Conservation (phyloP, 768 basidiomycete species). For the Boletales sp. region DNA sequence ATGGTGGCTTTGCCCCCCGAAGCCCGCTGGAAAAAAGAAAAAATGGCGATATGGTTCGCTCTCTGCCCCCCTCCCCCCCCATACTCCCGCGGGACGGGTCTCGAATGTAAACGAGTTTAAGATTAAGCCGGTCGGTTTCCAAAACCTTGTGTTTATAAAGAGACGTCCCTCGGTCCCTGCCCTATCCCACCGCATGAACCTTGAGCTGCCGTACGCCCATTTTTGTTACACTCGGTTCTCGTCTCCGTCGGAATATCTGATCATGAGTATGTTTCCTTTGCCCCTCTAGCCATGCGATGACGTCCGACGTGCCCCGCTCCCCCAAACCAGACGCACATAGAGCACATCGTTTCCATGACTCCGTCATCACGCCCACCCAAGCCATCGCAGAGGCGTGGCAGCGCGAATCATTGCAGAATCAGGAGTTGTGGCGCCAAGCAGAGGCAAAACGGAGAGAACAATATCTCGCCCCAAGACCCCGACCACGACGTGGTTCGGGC, state of each 20-base stretch:
- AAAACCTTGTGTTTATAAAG: constrained; percentile 35
- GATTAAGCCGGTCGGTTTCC: constrained; percentile 22
- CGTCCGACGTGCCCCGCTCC: constrained; percentile 30
- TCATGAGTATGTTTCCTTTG: constrained; percentile 27
- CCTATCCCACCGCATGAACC: constrained; percentile 30
- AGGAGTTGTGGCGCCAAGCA: constrained; percentile 58
- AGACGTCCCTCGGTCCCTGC: constrained; percentile 28
- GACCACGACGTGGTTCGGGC: constrained; percentile 34
- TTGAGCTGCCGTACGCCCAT: constrained; percentile 37
- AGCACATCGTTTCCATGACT: constrained; percentile 26
- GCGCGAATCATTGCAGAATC: constrained; percentile 54
- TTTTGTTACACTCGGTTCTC: constrained; percentile 29
- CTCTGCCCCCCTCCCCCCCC: not conserved
- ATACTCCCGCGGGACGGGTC: constrained; percentile 17
- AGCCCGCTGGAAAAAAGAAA: not conserved
- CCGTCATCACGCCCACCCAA: constrained; percentile 48
- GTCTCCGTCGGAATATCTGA: constrained; percentile 22
- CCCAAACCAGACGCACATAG: constrained; percentile 33
- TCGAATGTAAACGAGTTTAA: constrained; percentile 26
- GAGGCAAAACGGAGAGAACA: constrained; percentile 45
- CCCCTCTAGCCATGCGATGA: constrained; percentile 32
- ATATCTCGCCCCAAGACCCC: constrained; percentile 38
- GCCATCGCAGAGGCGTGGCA: constrained; percentile 71
- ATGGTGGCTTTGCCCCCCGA: constrained; percentile 24
- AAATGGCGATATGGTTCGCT: constrained; percentile 6